These are phyloP conservation scores for Amphibolis antarctica DNA, from an alignment of 106 monocot species.

Conservation along the genomic window DNA sequence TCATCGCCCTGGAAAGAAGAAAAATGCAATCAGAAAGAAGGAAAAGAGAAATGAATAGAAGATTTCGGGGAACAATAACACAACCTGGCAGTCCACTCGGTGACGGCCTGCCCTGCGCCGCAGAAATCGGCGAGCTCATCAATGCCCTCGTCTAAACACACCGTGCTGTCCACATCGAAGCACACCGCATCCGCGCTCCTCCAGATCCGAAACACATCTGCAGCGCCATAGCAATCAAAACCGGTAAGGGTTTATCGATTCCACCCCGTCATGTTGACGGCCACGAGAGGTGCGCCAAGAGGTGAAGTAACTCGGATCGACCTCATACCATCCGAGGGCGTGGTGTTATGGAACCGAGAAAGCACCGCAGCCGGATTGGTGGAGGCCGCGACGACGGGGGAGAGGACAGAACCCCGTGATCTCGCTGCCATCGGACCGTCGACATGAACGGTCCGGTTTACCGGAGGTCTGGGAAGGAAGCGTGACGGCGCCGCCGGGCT, in stretches of 20 bases:
- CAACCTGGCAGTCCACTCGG: slow-evolving; percentile 89
- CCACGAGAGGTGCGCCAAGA: neutral
- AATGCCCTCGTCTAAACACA: slow-evolving; percentile 92
- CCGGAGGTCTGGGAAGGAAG: too few relatives aligned
- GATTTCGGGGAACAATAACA: too few relatives aligned
- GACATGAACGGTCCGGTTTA: neutral
- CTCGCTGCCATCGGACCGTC: neutral
- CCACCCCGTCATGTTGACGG: neutral
- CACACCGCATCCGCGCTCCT: slow-evolving; percentile 73
- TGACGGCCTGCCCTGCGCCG: slow-evolving; percentile 91
- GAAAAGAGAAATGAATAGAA: slow-evolving; percentile 6
- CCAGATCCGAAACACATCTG: slow-evolving; percentile 80
- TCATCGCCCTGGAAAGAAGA: slow-evolving; percentile 66
- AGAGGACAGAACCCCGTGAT: neutral
- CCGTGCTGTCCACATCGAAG: slow-evolving; percentile 98
- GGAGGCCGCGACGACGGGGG: neutral
- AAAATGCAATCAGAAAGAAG: neutral
- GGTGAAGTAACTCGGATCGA: too few relatives aligned
- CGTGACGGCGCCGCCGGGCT: too few relatives aligned
- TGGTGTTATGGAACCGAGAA: neutral
- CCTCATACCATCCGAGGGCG: slow-evolving; percentile 1
- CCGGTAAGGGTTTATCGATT: neutral
- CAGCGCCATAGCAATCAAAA: slow-evolving; percentile 1
- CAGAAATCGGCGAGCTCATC: slow-evolving; percentile 95
- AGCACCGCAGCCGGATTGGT: neutral